Percentiles rank a stretch among this genome's conserved stretches.
Conservation (phyloP, 139 green algal genomes). For the Chlorella vulgaris region DNA sequence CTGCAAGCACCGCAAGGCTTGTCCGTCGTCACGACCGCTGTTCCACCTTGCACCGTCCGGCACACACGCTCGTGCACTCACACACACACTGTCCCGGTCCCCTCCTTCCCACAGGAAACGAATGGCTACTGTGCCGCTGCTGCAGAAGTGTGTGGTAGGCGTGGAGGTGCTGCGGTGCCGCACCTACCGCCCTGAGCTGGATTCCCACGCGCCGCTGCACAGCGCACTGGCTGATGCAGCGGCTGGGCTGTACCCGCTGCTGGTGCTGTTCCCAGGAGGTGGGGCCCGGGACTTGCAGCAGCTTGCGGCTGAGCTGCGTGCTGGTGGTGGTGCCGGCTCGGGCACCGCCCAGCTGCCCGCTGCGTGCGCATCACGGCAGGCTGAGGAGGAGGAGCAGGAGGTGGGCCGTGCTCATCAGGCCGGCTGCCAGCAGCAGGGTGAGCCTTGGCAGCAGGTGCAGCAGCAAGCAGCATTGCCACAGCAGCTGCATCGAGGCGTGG, state of each 20-base stretch:
- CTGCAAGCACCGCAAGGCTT: background rate
- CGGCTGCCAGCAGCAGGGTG: background rate
- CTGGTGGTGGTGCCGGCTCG: too few relatives aligned
- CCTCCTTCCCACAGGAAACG: conserved; percentile 8
- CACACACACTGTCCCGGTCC: too few relatives aligned
- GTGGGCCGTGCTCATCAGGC: too few relatives aligned
- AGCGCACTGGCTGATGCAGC: conserved; percentile 3
- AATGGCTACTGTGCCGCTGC: conserved; percentile 13
- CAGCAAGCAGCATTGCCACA: background rate
- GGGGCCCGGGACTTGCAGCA: background rate
- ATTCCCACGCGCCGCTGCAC: background rate
- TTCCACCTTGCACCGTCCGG: too few relatives aligned
- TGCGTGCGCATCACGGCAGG: too few relatives aligned
- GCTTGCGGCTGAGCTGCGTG: background rate
- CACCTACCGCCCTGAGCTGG: background rate
- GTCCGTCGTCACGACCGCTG: background rate
- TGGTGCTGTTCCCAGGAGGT: conserved; percentile 27
- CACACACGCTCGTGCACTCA: too few relatives aligned
- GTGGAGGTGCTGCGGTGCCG: background rate
- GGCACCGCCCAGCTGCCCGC: background rate
- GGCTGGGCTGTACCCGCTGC: conserved; percentile 3
- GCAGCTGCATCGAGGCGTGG: background rate
- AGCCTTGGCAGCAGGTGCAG: background rate
- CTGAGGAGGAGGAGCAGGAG: background rate
- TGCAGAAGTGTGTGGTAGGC: conserved; percentile 13